Evolutionary conservation across 2,329 filamentous ascomycete species (phyloP), one percentile per base, ranked within the genome.

Genomic region (Verruconis gallopava): DNA sequence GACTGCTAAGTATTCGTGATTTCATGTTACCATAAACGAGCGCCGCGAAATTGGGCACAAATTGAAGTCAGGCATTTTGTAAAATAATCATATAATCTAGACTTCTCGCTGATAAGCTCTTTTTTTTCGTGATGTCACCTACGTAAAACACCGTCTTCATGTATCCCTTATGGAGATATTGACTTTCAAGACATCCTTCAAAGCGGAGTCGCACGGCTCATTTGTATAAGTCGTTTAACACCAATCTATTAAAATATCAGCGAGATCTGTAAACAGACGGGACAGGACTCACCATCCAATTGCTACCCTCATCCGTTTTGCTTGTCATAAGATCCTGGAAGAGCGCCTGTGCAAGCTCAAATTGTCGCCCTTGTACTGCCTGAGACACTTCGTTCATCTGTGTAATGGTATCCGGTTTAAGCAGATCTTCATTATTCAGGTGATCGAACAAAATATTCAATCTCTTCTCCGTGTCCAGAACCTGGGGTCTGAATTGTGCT

Each of bases 371-470:
- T 36, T 63, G 55, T 11, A 69, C 51, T 33, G 57, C 54, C 42
- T 53, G 53, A 17, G 58, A 55, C 21, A 86, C 64, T 51, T 77
- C 66, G 5, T 69, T 68, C 52, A 88, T 67, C 55, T 79, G 69
- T 46, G 75, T 69, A 38, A 88, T 73, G 1, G 82, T 95, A 53
- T 83, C 79, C 2, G 82, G 75, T 64, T 81, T 83, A 42, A 96
- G 69, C 32, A 95, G 68, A 55, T 96, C 88, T 55, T 88, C 82
- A 50, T 96, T 96, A 71, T 96, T 98, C 37, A 98, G 70, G 60
- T 95, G 86, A 56, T 98, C 89, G 58, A 95, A 96, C n/a, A 98
- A 68, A 38, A 95, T 79, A 53, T 83, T 84, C 45, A 98, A 72
- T 20, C 91, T 79, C 65, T 94, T 94, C 59, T 94, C 85, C 2